phyloP scores from a whole-genome alignment of 2,329 filamentous ascomycete genomes.

The Trichoderma brevicompactum region DNA sequence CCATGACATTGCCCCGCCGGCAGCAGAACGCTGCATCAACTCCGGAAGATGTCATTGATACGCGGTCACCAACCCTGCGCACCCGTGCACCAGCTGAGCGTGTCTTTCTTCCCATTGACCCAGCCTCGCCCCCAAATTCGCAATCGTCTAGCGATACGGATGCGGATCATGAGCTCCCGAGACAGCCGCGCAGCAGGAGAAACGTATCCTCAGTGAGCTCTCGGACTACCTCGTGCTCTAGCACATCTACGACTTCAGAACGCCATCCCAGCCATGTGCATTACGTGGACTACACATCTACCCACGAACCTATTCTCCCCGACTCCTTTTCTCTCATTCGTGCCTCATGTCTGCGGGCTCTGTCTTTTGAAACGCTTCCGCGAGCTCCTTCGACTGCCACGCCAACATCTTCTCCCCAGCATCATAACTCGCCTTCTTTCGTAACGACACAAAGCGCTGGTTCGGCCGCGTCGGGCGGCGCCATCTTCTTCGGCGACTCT shows the following conservation, averaged over 20 bases:
- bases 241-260: conserved; percentile 55
- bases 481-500: conserved; percentile 71
- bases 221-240: conserved; percentile 56
- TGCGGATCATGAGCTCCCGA: conserved; percentile 52
- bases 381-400: conserved; percentile 54
- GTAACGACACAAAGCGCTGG: conserved; percentile 59
- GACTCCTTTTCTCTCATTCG: conserved; percentile 70
- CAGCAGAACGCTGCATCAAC: conserved; percentile 38
- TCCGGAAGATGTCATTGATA: conserved; percentile 43
- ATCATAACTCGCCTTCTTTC: conserved; percentile 51
- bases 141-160: conserved; percentile 58
- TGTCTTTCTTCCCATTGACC: conserved; percentile 55
- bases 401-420: conserved; percentile 44
- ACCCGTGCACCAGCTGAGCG: conserved; percentile 64
- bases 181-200: conserved; percentile 47
- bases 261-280: conserved; percentile 60
- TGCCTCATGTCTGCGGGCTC: conserved; percentile 67
- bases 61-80: conserved; percentile 60
- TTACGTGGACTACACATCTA: conserved; percentile 70
- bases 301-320: conserved; percentile 64
- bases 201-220: conserved; percentile 51
- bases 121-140: conserved; percentile 57
- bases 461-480: conserved; percentile 63
- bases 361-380: conserved; percentile 69
- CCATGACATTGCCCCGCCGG: conserved; percentile 61